Percentiles rank a stretch among this genome's conserved stretches.
Evolutionary conservation across 2,329 filamentous ascomycete species (phyloP).

Genomic region (Trichophyton rubrum): DNA sequence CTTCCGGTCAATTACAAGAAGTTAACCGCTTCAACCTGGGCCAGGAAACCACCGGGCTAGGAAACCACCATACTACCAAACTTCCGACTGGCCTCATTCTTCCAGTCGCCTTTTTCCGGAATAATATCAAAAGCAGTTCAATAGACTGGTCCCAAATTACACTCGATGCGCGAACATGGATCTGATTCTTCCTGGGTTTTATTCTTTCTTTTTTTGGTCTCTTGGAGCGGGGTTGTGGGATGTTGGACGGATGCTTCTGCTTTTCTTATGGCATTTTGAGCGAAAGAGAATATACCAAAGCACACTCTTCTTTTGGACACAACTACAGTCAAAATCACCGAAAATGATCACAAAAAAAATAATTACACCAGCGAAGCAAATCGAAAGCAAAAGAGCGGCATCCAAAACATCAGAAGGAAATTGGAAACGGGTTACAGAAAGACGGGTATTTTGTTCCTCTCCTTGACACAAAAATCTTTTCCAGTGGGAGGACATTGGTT

Average conservation of each 20-base stretch:
- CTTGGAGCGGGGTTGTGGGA: slow-evolving; percentile 2
- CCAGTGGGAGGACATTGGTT: neutral
- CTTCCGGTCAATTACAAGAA: neutral
- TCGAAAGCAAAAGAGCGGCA: slow-evolving; percentile 6
- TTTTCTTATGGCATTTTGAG: slow-evolving; percentile 4
- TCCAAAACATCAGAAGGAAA: slow-evolving; percentile 9
- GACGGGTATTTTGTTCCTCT: slow-evolving; percentile 3
- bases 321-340: too few species aligned
- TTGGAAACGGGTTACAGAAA: slow-evolving; percentile 9
- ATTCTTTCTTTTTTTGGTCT: slow-evolving; percentile 1
- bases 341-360: neutral
- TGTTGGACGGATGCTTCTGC: neutral
- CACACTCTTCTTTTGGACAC: slow-evolving; percentile 5
- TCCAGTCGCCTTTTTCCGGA: neutral
- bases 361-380: slow-evolving; percentile 5
- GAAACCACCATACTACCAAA: neutral
- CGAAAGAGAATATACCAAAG: slow-evolving; percentile 3
- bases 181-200: neutral
- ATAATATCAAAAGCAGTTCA: neutral
- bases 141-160: neutral
- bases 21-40: neutral
- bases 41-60: neutral
- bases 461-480: too few species aligned
- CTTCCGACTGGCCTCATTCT: neutral
- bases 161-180: neutral